Percentiles rank a stretch among this genome's conserved stretches.
Conservation (phyloP, 768 basidiomycete species). For the Clavaria fumosa region DNA sequence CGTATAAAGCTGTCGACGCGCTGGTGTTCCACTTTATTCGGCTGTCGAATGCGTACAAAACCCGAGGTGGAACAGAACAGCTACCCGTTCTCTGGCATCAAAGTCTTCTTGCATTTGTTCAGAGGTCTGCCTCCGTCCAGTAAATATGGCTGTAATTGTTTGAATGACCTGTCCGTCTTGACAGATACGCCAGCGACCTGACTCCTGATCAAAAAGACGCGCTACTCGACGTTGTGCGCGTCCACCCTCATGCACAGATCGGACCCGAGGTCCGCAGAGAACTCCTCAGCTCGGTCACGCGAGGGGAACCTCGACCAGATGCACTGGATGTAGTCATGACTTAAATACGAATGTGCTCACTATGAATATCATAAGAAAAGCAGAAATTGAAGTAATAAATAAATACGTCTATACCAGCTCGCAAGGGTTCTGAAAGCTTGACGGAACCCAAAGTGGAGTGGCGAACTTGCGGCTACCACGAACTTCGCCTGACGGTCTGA, state of each 20-base stretch:
- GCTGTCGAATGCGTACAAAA: constrained; percentile 81
- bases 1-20: constrained; percentile 94
- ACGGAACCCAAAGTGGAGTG: too few relatives aligned
- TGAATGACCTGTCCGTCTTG: not conserved
- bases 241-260: constrained; percentile 77
- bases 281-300: constrained; percentile 68
- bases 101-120: constrained; percentile 83
- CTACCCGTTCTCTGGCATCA: constrained; percentile 99
- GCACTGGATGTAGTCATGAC: too few relatives aligned
- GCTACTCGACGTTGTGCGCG: constrained; percentile 81
- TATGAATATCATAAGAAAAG: too few relatives aligned
- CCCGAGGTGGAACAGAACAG: constrained; percentile 56
- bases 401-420: too few relatives aligned
- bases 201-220: constrained; percentile 98
- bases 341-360: too few relatives aligned
- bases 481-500: too few relatives aligned
- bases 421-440: too few relatives aligned
- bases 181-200: constrained; percentile 82
- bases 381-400: too few relatives aligned
- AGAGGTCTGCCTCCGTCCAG: constrained; percentile 40
- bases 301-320: constrained; percentile 63
- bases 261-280: constrained; percentile 83
- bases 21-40: constrained; percentile 98
- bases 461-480: too few relatives aligned
- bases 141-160: constrained; percentile 1